Evolutionary conservation across 2,329 filamentous ascomycete genomes (phyloP).

Genomic region (Diaporthe destruens): DNA sequence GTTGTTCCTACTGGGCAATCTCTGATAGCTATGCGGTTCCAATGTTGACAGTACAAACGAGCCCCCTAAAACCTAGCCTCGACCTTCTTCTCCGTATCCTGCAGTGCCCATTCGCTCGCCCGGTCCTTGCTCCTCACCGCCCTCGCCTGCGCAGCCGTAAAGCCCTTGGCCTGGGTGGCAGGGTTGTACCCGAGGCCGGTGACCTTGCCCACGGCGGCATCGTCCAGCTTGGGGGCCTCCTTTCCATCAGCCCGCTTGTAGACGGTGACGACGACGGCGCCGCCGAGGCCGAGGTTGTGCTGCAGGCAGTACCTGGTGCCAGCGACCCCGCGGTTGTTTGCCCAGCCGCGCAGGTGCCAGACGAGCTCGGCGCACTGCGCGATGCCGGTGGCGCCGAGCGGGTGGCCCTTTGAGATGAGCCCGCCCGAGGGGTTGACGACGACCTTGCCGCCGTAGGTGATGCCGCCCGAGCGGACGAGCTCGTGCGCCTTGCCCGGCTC

Average conservation of each 20-base stretch:
- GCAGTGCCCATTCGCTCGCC: slow-evolving; percentile 80
- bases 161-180: slow-evolving; percentile 88
- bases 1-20: not conserved
- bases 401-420: slow-evolving; percentile 95
- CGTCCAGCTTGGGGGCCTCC: slow-evolving; percentile 70
- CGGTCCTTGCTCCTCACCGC: slow-evolving; percentile 77
- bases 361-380: slow-evolving; percentile 95
- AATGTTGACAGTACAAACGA: not conserved
- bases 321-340: slow-evolving; percentile 83
- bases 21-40: not conserved
- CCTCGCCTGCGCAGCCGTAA: slow-evolving; percentile 80
- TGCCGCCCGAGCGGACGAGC: slow-evolving; percentile 86
- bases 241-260: slow-evolving; percentile 87
- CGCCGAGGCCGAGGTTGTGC: slow-evolving; percentile 93
- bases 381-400: slow-evolving; percentile 92
- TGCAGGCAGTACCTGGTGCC: slow-evolving; percentile 82
- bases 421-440: slow-evolving; percentile 95
- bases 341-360: slow-evolving; percentile 96
- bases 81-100: slow-evolving; percentile 81
- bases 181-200: slow-evolving; percentile 91
- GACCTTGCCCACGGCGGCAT: slow-evolving; percentile 72
- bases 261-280: slow-evolving; percentile 90
- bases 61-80: slow-evolving; percentile 55
- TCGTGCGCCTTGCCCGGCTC: slow-evolving; percentile 90
- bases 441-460: slow-evolving; percentile 88